A percentile compares a stretch with the other conserved stretches of the same genome.
phyloP scores from a whole-genome alignment of 2,329 filamentous ascomycete genomes.

The Blastomyces percursus region DNA sequence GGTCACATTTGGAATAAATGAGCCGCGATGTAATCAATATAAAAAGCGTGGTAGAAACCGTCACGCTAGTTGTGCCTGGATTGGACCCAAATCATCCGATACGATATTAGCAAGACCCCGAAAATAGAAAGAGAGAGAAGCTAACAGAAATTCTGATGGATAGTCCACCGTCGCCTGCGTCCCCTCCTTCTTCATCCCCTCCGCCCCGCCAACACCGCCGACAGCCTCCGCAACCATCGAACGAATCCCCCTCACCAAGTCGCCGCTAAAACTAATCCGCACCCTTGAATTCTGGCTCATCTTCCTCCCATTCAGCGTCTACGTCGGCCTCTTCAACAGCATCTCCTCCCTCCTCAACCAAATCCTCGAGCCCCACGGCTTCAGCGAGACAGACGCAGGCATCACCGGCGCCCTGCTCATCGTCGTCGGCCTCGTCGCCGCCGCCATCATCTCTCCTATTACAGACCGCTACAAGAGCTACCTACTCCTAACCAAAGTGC shows the following conservation, averaged over 20 bases:
- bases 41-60: neutral
- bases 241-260: conserved; percentile 42
- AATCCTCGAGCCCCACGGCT: conserved; percentile 76
- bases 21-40: neutral
- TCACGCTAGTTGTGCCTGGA: neutral
- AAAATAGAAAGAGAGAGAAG: neutral
- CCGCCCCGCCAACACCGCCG: conserved; percentile 63
- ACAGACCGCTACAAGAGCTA: conserved; percentile 78
- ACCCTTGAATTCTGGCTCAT: conserved; percentile 71
- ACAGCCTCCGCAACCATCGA: conserved; percentile 53
- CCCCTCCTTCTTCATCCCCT: conserved; percentile 72
- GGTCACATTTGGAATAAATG: neutral
- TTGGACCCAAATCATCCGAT: neutral
- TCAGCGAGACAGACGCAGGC: conserved; percentile 71
- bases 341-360: conserved; percentile 81
- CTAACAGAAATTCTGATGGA: neutral
- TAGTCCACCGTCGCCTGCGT: conserved; percentile 54
- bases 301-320: conserved; percentile 67
- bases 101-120: neutral
- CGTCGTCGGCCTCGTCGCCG: conserved; percentile 66
- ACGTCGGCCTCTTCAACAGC: conserved; percentile 90
- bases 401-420: conserved; percentile 86
- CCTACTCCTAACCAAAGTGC: conserved; percentile 57
- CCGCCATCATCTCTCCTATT: conserved; percentile 68
- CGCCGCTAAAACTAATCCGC: conserved; percentile 44